Evolutionary conservation across 2,329 filamentous ascomycete genomes (phyloP), one percentile per base, ranked within the genome.

Genomic region (Pseudocercospora vitis): DNA sequence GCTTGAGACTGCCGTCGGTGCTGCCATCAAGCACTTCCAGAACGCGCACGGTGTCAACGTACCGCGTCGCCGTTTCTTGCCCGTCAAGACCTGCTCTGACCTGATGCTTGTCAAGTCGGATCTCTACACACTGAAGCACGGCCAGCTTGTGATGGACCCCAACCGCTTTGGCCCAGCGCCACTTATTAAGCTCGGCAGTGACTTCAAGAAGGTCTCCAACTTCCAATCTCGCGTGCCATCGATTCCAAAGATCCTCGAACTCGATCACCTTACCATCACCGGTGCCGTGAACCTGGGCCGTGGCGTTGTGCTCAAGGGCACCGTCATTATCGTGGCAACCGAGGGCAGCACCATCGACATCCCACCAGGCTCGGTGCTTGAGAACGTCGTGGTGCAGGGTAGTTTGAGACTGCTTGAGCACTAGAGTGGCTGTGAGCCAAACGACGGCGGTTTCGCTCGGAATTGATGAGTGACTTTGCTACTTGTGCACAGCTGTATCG

Each of bases 131-230:
- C 85, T 99, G 66, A 94, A 96, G 85, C 94, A 99, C 78, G 94
- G 94, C 64, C 92, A 97, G 81, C 85, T 99, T 63, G 84, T 96
- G 72, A 95, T 99, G 78, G 95, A 95, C 82, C 86, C 91, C 64
- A 91, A 86, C 80, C 90, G 94, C 65, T 97, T 99, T 75, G 94
- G 94, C 63, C 91, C 94, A 65, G 92, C 94, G 45, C 94, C 94
- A 53, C 83, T 99, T 65, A 99, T 99, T 83, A 99, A 99, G 87
- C 88, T 99, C 50, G 94, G 94, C 67, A 86, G 85, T 69, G 94
- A 99, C 82, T 99, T 99, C 85, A 99, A 99, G 88, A 99, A 99
- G 86, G 94, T 99, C 32, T 97, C 92, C 1, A 94, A 91, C 79
- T 95, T 95, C 82, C 87, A 91, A 78, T 86, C 89, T 76, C 87